Conservation (phyloP, 2,329 filamentous ascomycete genomes). For the Bisporella sp. region DNA sequence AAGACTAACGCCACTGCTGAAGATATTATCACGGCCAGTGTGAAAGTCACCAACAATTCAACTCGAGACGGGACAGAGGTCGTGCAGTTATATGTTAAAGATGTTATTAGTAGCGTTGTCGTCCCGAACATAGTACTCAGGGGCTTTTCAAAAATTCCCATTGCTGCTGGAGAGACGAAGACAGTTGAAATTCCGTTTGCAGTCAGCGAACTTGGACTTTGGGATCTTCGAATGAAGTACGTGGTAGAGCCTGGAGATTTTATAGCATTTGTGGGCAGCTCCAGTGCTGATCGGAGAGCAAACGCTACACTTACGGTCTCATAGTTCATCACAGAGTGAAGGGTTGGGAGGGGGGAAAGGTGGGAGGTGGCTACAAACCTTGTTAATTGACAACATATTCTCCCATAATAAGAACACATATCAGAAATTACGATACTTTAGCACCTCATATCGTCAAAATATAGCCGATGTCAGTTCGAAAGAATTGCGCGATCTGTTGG, state of each 20-base stretch:
- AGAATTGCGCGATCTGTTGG: no score
- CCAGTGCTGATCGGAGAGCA: slow-evolving; percentile 47
- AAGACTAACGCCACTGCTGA: slow-evolving; percentile 28
- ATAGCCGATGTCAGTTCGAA: no score
- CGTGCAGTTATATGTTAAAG: slow-evolving; percentile 49
- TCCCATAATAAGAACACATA: no score
- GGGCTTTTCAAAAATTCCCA: slow-evolving; percentile 62
- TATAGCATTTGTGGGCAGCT: slow-evolving; percentile 52
- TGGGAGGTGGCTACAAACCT: no score
- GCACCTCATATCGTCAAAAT: no score
- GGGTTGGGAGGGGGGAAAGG: no score
- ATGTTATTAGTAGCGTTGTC: slow-evolving; percentile 46
- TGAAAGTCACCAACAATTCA: slow-evolving; percentile 55
- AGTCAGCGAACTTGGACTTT: slow-evolving; percentile 63
- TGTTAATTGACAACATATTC: no score
- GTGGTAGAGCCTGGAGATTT: slow-evolving; percentile 69
- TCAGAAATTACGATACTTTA: no score
- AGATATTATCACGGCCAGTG: slow-evolving; percentile 43
- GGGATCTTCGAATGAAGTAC: slow-evolving; percentile 65
- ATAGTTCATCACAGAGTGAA: background rate
- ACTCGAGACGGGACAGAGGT: slow-evolving; percentile 41
- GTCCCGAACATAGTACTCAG: slow-evolving; percentile 61
- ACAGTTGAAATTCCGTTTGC: slow-evolving; percentile 52
- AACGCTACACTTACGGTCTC: slow-evolving; percentile 49
- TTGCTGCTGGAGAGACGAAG: slow-evolving; percentile 46